Conservation (phyloP, 805 yeast species). For the Yamadazyma scolyti region DNA sequence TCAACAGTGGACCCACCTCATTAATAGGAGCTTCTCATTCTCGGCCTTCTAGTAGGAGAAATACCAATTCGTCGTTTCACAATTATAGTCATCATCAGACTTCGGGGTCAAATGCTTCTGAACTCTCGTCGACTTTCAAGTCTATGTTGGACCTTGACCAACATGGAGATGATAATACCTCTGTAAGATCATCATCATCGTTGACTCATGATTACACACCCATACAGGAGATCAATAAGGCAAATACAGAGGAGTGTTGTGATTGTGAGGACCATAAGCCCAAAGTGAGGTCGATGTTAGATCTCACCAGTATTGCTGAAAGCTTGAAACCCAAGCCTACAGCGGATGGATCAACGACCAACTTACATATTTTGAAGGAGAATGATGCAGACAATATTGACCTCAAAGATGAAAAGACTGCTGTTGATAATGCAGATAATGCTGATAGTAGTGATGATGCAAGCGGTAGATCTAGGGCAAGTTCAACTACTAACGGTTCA, state of each 20-base stretch:
- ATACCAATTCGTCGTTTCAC: constrained; percentile 14
- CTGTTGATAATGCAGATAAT: no score
- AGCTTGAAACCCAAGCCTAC: constrained; percentile 22
- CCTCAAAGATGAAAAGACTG: neutral
- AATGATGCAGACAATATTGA: constrained; percentile 1
- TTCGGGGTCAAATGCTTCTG: no score
- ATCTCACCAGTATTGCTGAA: constrained; percentile 12
- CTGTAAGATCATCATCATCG: constrained; percentile 12
- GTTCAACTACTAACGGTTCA: no score
- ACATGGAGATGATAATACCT: constrained; percentile 4
- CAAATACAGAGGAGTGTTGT: constrained; percentile 1
- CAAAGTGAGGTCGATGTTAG: constrained; percentile 29
- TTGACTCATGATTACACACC: constrained; percentile 5
- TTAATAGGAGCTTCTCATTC: constrained; percentile 19
- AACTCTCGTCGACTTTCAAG: constrained; percentile 12
- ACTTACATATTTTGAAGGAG: constrained; percentile 6
- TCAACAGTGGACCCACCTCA: constrained; percentile 1
- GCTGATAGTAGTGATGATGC: no score
- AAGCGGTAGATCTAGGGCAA: no score
- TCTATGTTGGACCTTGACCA: constrained; percentile 36
- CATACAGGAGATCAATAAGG: neutral
- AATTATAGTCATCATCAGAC: neutral
- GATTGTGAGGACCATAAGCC: constrained; percentile 5
- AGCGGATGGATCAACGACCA: constrained; percentile 17
- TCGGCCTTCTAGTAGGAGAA: constrained; percentile 29